Percentiles rank a stretch among this genome's conserved stretches.
Conservation (phyloP, 371 early-diverging fungal species). For the Batkoa obscura region DNA sequence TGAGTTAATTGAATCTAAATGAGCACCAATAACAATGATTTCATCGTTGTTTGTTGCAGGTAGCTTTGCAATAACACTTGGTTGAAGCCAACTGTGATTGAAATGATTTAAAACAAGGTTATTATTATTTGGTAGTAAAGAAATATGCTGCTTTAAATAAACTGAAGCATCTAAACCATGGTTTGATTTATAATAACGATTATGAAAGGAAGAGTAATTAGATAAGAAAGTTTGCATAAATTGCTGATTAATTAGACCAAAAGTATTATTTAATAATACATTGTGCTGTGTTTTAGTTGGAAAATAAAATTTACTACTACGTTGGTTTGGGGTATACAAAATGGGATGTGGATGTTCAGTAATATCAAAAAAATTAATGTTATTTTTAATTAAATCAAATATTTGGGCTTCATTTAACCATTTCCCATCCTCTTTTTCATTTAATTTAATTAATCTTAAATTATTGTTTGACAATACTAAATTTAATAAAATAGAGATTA, state of each 20-base stretch:
- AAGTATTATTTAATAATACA: too few relatives aligned
- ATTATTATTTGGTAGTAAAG: slow-evolving; percentile 2
- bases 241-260: not conserved
- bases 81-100: slow-evolving; percentile 44
- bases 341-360: slow-evolving; percentile 30
- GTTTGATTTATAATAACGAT: slow-evolving; percentile 69
- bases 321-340: not conserved
- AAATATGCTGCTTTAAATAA: not conserved
- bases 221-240: not conserved
- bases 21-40: slow-evolving; percentile 67
- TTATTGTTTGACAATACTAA: too few relatives aligned
- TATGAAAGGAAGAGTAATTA: slow-evolving; percentile 33
- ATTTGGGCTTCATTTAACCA: slow-evolving; percentile 50
- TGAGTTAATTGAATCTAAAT: slow-evolving; percentile 75
- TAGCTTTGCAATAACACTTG: slow-evolving; percentile 40
- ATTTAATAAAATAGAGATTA: too few relatives aligned
- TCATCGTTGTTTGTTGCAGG: slow-evolving; percentile 35
- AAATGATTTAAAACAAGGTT: slow-evolving; percentile 51
- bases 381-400: slow-evolving; percentile 34
- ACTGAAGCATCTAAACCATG: slow-evolving; percentile 40
- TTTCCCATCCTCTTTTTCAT: slow-evolving; percentile 22
- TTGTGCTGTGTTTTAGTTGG: too few relatives aligned
- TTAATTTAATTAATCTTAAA: slow-evolving; percentile 15
- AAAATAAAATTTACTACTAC: not conserved
- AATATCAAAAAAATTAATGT: slow-evolving; percentile 68